A percentile compares a stretch with the other conserved stretches of the same genome.
phyloP scores from a whole-genome alignment of 805 yeast genomes.

The Candida insectalens region DNA sequence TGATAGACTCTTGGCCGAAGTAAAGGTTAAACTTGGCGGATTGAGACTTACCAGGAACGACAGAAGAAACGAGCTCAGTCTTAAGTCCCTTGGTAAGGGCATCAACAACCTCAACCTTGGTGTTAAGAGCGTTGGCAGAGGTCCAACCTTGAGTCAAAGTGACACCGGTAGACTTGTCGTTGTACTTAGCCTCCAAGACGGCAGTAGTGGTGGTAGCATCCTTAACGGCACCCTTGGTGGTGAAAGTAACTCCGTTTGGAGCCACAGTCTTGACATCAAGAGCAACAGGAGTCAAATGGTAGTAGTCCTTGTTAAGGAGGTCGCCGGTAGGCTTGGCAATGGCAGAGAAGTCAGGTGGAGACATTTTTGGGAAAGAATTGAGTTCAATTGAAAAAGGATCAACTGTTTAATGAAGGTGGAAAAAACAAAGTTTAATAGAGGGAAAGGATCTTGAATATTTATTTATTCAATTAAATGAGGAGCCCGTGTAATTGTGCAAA shows the following conservation, averaged over 20 bases:
- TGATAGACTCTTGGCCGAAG: slow-evolving; percentile 87
- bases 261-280: slow-evolving; percentile 88
- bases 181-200: slow-evolving; percentile 81
- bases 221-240: slow-evolving; percentile 78
- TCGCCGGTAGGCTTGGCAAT: slow-evolving; percentile 89
- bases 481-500: too few relatives aligned
- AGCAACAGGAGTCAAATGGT: slow-evolving; percentile 80
- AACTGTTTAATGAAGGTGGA: not conserved
- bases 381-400: not conserved
- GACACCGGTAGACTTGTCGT: slow-evolving; percentile 87
- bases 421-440: not conserved
- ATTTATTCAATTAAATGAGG: too few relatives aligned
- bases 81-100: slow-evolving; percentile 92
- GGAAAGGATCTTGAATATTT: too few relatives aligned
- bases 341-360: slow-evolving; percentile 89
- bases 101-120: slow-evolving; percentile 88
- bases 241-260: slow-evolving; percentile 92
- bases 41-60: slow-evolving; percentile 78
- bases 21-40: slow-evolving; percentile 83
- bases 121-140: slow-evolving; percentile 82
- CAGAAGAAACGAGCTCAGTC: slow-evolving; percentile 81
- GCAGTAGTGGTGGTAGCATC: slow-evolving; percentile 79
- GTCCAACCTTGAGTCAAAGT: slow-evolving; percentile 97
- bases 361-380: slow-evolving; percentile 30
- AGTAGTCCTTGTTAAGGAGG: slow-evolving; percentile 85